Percentiles rank a stretch among this genome's conserved stretches.
Conservation (phyloP, 2,329 filamentous ascomycete genomes). For the Ilyonectria robusta region DNA sequence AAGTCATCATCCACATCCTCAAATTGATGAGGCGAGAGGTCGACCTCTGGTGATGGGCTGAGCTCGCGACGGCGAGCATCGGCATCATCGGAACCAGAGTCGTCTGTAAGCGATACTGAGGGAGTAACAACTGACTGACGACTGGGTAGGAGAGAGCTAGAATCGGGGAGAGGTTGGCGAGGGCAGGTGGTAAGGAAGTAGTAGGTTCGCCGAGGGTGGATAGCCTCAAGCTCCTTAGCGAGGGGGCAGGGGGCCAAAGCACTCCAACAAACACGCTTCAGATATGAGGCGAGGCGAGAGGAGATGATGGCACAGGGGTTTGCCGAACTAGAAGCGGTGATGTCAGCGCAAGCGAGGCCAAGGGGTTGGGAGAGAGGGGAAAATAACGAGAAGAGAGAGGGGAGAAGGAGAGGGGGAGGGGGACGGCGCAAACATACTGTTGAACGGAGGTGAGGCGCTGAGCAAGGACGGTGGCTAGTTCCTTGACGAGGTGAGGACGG, state of each 20-base stretch:
- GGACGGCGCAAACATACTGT: constrained; percentile 76
- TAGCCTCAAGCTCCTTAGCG: constrained; percentile 91
- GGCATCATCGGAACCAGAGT: constrained; percentile 76
- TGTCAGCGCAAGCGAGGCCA: constrained; percentile 43
- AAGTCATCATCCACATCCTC: constrained; percentile 78
- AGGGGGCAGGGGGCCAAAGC: constrained; percentile 86
- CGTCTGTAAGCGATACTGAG: constrained; percentile 76
- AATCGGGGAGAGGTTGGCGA: constrained; percentile 81
- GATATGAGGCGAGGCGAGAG: constrained; percentile 88
- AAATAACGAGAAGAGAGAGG: neutral
- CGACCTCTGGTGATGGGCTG: constrained; percentile 93
- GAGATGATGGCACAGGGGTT: constrained; percentile 97
- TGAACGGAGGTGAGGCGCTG: constrained; percentile 86
- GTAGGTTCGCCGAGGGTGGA: constrained; percentile 95
- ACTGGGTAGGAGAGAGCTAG: constrained; percentile 49
- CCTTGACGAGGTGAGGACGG: constrained; percentile 93
- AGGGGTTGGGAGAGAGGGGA: constrained; percentile 32
- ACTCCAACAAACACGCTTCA: constrained; percentile 89
- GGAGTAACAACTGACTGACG: constrained; percentile 79
- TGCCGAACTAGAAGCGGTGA: constrained; percentile 77
- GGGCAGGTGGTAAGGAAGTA: constrained; percentile 94
- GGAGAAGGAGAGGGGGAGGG: neutral
- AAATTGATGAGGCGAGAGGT: constrained; percentile 88
- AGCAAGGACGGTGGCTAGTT: constrained; percentile 85
- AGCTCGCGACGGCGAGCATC: constrained; percentile 79